Base-by-base conservation (phyloP, 345 rosid species). In the Aquilaria yunnanensis region DNA sequence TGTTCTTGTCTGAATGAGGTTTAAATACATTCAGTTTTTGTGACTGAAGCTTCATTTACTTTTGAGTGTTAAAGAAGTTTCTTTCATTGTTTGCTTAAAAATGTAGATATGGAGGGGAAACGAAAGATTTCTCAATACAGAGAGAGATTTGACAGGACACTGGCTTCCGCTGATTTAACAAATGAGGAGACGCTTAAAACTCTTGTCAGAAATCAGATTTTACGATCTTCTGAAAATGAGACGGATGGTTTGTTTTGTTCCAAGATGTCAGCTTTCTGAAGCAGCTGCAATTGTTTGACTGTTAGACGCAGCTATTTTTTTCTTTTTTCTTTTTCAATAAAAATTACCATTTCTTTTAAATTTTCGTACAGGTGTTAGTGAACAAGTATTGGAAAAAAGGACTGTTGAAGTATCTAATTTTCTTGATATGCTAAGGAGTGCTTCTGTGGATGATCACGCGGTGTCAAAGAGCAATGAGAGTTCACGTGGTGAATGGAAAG, bases 361-460 rank as follows among this genome's bases (percentile, higher is more conserved):
- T 50, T 49, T 33, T 41, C 56, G 7, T 59, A 74, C 80, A 95
- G 94, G 67, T 52, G 85, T 75, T 64, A 69, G 67, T 64, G 90
- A 75, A 60, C 73, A 68, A 65, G 63, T 77, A 45, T 59, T 91
- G 61, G 82, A 85, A 64, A 84, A 66, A 66, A 87, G 80, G 79
- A 82, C 87, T 43, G 14, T 55, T 33, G 85, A 80, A 54, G 81
- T 91, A 47, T 85, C 85, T 3, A 70, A 69, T 74, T 81, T 85
- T 66, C 93, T 95, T 70, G 87, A 83, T 61, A 89, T 87, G 90
- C 76, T 95, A 72, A 83, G 97, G 78, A 95, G 96, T 77, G 83
- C 84, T 60, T 83, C 92, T 43, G 62, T 76, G 34, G 79, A 73
- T 32, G 78, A 76, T 60, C 73, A 65, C 52, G 78, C 73, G 13